phyloP scores from a whole-genome alignment of 2,329 filamentous ascomycete species.

The Aspergillus ochraceus region DNA sequence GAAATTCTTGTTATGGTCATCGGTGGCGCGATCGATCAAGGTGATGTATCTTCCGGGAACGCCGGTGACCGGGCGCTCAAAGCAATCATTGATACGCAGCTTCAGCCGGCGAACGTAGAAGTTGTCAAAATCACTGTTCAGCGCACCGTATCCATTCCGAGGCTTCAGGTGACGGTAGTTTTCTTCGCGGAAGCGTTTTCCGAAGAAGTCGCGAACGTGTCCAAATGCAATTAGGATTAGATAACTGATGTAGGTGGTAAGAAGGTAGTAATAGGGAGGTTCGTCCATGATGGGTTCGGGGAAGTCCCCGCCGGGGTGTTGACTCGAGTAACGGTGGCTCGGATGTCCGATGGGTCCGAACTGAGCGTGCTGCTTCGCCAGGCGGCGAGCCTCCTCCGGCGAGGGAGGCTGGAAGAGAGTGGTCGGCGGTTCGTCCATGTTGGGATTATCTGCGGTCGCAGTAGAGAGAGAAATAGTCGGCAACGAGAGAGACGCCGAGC shows the following conservation, averaged over 20 bases:
- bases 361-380: conserved; percentile 79
- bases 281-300: conserved; percentile 87
- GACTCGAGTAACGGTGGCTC: conserved; percentile 84
- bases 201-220: conserved; percentile 95
- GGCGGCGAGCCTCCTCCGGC: conserved; percentile 73
- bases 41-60: conserved; percentile 94
- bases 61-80: conserved; percentile 86
- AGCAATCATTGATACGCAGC: conserved; percentile 94
- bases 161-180: conserved; percentile 83
- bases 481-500: conserved; percentile 71
- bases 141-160: conserved; percentile 84
- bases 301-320: conserved; percentile 78
- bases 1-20: conserved; percentile 90
- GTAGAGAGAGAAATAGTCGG: conserved; percentile 92
- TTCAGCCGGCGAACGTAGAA: conserved; percentile 95
- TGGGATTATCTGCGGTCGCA: conserved; percentile 73
- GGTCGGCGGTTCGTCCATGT: conserved; percentile 70
- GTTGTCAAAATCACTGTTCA: conserved; percentile 98
- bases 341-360: conserved; percentile 82
- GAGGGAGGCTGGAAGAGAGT: conserved; percentile 87
- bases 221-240: conserved; percentile 93
- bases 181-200: conserved; percentile 86
- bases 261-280: conserved; percentile 92
- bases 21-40: conserved; percentile 82
- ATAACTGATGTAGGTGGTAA: conserved; percentile 98